Evolutionary conservation across 2,329 filamentous ascomycete species (phyloP).

Genomic region (Fusarium sp.): DNA sequence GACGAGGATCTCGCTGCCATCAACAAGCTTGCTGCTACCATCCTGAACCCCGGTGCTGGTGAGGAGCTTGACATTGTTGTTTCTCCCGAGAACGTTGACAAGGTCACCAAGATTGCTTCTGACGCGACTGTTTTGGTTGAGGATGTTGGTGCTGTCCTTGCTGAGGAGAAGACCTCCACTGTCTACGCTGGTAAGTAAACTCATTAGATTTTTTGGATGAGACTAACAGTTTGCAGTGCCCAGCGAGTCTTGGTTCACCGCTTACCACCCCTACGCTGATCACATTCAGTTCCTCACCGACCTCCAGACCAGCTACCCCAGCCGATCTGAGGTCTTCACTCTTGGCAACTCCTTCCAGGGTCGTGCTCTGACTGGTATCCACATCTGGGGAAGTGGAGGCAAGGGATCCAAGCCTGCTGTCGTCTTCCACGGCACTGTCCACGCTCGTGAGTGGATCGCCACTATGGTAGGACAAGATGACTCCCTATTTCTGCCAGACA

Average conservation of each 20-base stretch:
- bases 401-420: constrained; percentile 36
- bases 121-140: constrained; percentile 30
- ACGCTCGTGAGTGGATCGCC: constrained; percentile 35
- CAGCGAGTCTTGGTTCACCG: constrained; percentile 33
- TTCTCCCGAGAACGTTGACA: constrained; percentile 30
- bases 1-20: constrained; percentile 14
- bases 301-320: constrained; percentile 25
- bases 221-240: constrained; percentile 3
- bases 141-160: constrained; percentile 31
- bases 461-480: constrained; percentile 9
- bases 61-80: constrained; percentile 31
- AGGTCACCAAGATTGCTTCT: constrained; percentile 23
- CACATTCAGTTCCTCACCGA: constrained; percentile 31
- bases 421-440: constrained; percentile 32
- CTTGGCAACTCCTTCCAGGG: constrained; percentile 32
- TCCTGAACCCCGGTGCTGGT: constrained; percentile 26
- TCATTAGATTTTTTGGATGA: too few species aligned
- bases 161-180: constrained; percentile 19
- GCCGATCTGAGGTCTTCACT: constrained; percentile 22
- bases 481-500: fast-evolving
- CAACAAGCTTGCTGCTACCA: constrained; percentile 31
- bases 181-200: constrained; percentile 19
- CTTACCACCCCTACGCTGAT: constrained; percentile 33
- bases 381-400: constrained; percentile 36
- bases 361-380: constrained; percentile 27